phyloP scores from a whole-genome alignment of 371 early-diverging fungal genomes.

The Globomyces sp. region DNA sequence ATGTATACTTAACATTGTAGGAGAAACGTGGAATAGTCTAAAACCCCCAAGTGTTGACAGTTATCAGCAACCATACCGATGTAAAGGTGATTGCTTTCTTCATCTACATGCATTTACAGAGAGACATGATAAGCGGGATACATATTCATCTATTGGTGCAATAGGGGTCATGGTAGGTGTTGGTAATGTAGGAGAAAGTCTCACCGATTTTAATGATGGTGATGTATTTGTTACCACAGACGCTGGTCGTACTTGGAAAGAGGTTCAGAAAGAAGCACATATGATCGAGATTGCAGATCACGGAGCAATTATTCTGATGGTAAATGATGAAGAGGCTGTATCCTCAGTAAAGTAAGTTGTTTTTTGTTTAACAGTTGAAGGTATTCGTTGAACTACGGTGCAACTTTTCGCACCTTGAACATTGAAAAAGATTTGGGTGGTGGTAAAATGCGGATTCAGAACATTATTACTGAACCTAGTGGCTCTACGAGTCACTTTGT shows the following conservation, averaged over 20 bases:
- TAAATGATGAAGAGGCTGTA: constrained; percentile 40
- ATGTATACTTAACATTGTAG: constrained; percentile 30
- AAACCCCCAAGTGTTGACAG: constrained; percentile 36
- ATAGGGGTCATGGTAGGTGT: constrained; percentile 50
- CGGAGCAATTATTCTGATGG: constrained; percentile 50
- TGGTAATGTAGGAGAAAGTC: constrained; percentile 47
- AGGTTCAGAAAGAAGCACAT: constrained; percentile 46
- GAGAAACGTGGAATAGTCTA: constrained; percentile 68
- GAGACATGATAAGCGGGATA: constrained; percentile 44
- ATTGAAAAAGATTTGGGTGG: constrained; percentile 21
- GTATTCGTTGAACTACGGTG: constrained; percentile 40
- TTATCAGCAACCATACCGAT: constrained; percentile 36
- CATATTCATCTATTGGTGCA: constrained; percentile 42
- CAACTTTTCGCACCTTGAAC: constrained; percentile 16
- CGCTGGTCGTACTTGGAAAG: constrained; percentile 50
- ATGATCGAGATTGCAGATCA: constrained; percentile 51
- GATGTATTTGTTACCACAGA: constrained; percentile 46
- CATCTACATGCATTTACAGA: constrained; percentile 52
- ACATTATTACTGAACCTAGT: constrained; percentile 46
- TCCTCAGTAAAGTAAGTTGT: constrained; percentile 24
- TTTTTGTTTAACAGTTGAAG: too few species aligned
- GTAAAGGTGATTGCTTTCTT: constrained; percentile 36
- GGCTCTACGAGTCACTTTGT: constrained; percentile 43
- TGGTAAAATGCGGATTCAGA: constrained; percentile 34
- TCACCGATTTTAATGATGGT: constrained; percentile 39